phyloP scores from a whole-genome alignment of 2,329 filamentous ascomycete genomes.

The Cordyceps pruinosa region DNA sequence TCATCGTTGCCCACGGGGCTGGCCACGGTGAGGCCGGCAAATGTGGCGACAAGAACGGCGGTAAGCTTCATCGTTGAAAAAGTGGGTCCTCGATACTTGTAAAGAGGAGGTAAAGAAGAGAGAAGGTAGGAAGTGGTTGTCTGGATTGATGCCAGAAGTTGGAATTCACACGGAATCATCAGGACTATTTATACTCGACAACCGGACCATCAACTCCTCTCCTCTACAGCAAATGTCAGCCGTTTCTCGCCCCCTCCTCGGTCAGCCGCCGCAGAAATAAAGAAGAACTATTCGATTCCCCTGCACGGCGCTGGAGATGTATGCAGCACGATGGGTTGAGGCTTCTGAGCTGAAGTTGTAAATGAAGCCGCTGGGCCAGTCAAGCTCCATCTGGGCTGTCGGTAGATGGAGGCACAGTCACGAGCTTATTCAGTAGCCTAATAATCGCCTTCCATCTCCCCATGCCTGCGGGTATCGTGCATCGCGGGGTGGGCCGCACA shows the following conservation, averaged over 20 bases:
- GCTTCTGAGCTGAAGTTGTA: constrained; percentile 1
- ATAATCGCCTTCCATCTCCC: constrained; percentile 1
- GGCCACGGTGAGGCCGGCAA: constrained; percentile 7
- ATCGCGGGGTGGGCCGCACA: background rate
- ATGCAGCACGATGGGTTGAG: background rate
- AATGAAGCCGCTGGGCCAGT: background rate
- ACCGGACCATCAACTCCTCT: background rate
- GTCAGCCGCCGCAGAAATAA: background rate
- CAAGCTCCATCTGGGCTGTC: constrained; percentile 4
- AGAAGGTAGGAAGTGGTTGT: background rate
- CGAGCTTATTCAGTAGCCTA: constrained; percentile 1
- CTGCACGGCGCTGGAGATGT: background rate
- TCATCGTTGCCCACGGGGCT: constrained; percentile 4
- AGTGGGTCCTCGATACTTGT: background rate
- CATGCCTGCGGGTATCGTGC: background rate
- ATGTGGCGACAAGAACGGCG: constrained; percentile 4
- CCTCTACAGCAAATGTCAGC: background rate
- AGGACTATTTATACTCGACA: constrained; percentile 1
- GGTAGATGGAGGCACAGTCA: background rate
- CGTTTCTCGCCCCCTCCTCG: background rate
- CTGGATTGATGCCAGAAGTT: background rate
- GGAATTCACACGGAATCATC: background rate
- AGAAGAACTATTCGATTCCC: background rate
- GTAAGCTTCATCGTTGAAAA: constrained; percentile 10
- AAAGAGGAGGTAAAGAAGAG: background rate